Conservation (phyloP, 108 stramenopile genomes). For the Cyclotella atomus region DNA sequence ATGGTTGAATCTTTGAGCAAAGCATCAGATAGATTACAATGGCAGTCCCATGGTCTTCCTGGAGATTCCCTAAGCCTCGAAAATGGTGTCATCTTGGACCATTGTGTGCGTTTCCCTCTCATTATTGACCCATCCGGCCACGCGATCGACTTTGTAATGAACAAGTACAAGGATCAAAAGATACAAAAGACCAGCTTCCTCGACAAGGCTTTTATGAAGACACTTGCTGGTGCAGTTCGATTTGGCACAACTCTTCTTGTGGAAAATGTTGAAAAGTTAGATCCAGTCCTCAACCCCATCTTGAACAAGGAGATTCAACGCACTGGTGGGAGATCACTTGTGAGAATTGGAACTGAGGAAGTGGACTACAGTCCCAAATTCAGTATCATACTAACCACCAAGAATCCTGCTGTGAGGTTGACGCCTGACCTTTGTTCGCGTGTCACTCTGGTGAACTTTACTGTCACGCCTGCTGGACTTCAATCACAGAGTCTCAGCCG, state of each 20-base stretch:
- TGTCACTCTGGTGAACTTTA: slow-evolving; percentile 96
- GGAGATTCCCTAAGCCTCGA: slow-evolving; percentile 92
- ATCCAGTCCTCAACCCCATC: slow-evolving; percentile 97
- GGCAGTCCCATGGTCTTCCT: slow-evolving; percentile 93
- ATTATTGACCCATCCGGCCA: slow-evolving; percentile 98
- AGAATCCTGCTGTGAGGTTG: slow-evolving; percentile 92
- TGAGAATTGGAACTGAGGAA: slow-evolving; percentile 96
- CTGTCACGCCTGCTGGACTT: slow-evolving; percentile 95
- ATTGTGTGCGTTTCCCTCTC: slow-evolving; percentile 92
- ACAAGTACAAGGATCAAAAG: slow-evolving; percentile 81
- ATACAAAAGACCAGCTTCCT: slow-evolving; percentile 96
- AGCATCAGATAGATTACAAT: slow-evolving; percentile 84
- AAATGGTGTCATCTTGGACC: slow-evolving; percentile 95
- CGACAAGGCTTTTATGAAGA: slow-evolving; percentile 98
- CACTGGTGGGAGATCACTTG: slow-evolving; percentile 93
- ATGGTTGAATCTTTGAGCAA: slow-evolving; percentile 91
- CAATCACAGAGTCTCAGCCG: slow-evolving; percentile 89
- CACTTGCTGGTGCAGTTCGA: slow-evolving; percentile 94
- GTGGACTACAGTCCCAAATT: slow-evolving; percentile 98
- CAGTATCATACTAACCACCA: slow-evolving; percentile 90
- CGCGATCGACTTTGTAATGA: slow-evolving; percentile 92
- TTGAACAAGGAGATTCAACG: slow-evolving; percentile 94
- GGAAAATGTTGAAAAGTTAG: slow-evolving; percentile 93
- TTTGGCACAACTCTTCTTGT: slow-evolving; percentile 97
- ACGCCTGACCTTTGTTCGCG: slow-evolving; percentile 97